Evolutionary conservation across 139 green algal genomes (phyloP), one percentile per base, ranked within the genome.

Genomic region (Pleodorina starrii): DNA sequence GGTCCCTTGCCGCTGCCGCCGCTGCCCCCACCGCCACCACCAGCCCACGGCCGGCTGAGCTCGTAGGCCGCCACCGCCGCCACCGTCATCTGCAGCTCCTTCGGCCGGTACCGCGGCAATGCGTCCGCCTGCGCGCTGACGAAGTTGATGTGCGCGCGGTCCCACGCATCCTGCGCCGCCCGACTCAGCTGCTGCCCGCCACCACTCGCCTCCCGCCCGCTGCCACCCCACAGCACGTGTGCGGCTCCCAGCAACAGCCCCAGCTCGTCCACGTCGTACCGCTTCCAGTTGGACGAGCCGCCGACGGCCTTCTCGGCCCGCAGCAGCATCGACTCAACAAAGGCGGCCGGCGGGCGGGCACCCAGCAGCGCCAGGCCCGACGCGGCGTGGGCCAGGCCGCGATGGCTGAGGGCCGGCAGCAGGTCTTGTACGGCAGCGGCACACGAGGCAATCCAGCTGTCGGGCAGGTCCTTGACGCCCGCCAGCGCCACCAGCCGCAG

Each of bases 21-120:
- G n/a, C n/a, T n/a, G n/a, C n/a, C n/a, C n/a, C n/a, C n/a, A n/a
- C n/a, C n/a, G n/a, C n/a, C n/a, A n/a, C n/a, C n/a, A n/a, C n/a
- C n/a, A n/a, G n/a, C n/a, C n/a, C 29, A 50, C 16, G 36, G 12
- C 69, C 38, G 69, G 11, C 19, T 27, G 3, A 77, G 38, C 38
- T 48, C 69, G 69, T 51, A 32, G 36, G 69, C 36, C 69, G 69
- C 38, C 36, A 77, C 38, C 36, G 69, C 69, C 69, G 36, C 69
- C 69, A 77, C 69, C 69, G 36, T 29, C 69, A 77, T 50, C 36
- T 77, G 38, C 69, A 77, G 69, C 69, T 77, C 25, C 36, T 10
- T 14, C 11, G 36, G 11, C 12, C 36, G 6, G 69, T 77, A 77
- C 36, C 36, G 36, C 11, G 69, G 69, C 69, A 77, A 51, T 12